Percentiles rank a stretch among this genome's conserved stretches.
phyloP scores from a whole-genome alignment of 768 basidiomycete species.

The Boletales sp. region DNA sequence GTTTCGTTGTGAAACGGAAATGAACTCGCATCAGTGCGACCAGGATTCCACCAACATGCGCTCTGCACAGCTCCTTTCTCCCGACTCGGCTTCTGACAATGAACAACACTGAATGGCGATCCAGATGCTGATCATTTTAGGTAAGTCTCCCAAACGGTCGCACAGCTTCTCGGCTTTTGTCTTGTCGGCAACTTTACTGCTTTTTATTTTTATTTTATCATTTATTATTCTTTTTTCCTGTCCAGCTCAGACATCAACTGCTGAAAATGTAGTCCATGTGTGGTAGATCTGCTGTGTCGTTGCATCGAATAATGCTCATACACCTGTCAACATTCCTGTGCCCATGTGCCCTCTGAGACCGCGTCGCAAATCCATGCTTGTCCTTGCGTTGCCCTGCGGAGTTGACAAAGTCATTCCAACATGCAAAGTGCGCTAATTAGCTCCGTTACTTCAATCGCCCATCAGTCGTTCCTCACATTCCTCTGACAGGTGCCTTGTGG shows the following conservation, averaged over 20 bases:
- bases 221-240: slow-evolving; percentile 5
- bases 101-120: slow-evolving; percentile 21
- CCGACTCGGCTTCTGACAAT: slow-evolving; percentile 22
- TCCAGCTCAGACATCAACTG: slow-evolving; percentile 18
- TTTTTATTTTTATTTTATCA: no score
- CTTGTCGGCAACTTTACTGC: slow-evolving; percentile 14
- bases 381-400: slow-evolving; percentile 13
- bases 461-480: slow-evolving; percentile 26
- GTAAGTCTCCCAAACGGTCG: slow-evolving; percentile 19
- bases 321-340: slow-evolving; percentile 19
- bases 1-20: slow-evolving; percentile 30
- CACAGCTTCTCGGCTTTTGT: slow-evolving; percentile 20
- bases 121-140: slow-evolving; percentile 18
- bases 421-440: slow-evolving; percentile 34
- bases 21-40: slow-evolving; percentile 28
- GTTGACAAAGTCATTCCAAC: slow-evolving; percentile 26
- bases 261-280: slow-evolving; percentile 22
- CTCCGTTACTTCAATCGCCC: slow-evolving; percentile 25
- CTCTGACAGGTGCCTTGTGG: slow-evolving; percentile 34
- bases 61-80: slow-evolving; percentile 15
- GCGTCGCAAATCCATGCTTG: slow-evolving; percentile 21
- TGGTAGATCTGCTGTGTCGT: slow-evolving; percentile 25
- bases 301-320: slow-evolving; percentile 22
- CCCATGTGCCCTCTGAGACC: slow-evolving; percentile 25
- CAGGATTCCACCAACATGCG: slow-evolving; percentile 16